A percentile compares a stretch with the other conserved stretches of the same genome.
These are phyloP conservation scores for Fusarium anthophilum DNA, from an alignment of 2,329 filamentous ascomycete species.

Conservation along the genomic window DNA sequence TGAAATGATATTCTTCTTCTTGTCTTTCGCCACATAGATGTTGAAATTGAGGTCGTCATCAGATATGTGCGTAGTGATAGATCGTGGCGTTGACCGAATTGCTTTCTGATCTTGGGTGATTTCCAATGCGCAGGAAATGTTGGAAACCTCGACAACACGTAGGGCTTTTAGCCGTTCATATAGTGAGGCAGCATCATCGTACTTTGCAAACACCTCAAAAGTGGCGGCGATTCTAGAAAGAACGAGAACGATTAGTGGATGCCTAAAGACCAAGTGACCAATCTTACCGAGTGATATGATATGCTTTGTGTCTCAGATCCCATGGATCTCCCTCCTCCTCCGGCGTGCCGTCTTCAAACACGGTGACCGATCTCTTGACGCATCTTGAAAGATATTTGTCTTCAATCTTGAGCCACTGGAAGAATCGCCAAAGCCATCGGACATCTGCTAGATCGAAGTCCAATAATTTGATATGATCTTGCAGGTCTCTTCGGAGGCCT, in stretches of 20 bases:
- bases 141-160: neutral
- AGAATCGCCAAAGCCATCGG: neutral
- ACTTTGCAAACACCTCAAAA: neutral
- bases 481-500: neutral
- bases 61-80: neutral
- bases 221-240: neutral
- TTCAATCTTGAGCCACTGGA: slow-evolving; percentile 14
- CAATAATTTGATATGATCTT: neutral
- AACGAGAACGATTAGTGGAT: neutral
- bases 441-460: slow-evolving; percentile 2
- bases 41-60: neutral
- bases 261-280: neutral
- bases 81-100: neutral
- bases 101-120: neutral
- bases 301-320: slow-evolving; percentile 10
- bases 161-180: neutral
- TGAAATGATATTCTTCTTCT: accelerated
- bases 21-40: neutral
- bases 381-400: slow-evolving; percentile 14
- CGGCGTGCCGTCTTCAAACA: neutral
- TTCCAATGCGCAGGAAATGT: neutral
- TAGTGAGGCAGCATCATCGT: neutral
- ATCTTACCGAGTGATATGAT: slow-evolving; percentile 21
- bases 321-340: neutral
- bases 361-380: neutral